These are phyloP conservation scores for Fusarium albosuccineum DNA, from an alignment of 2,329 filamentous ascomycete species.

Conservation along the genomic window DNA sequence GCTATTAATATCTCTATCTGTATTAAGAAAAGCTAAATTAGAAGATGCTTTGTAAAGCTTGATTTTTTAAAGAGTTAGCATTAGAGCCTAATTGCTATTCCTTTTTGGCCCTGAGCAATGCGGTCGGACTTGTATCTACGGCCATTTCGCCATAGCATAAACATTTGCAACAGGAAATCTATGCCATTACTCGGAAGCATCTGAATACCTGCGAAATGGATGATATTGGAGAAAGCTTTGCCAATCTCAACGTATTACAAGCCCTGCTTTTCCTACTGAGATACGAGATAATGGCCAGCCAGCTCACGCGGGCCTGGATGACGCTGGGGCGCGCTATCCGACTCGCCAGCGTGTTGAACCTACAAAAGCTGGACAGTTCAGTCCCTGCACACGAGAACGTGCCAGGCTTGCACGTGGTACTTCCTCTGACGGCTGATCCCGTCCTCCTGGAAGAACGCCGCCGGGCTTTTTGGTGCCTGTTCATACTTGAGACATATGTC, in stretches of 20 bases:
- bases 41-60: slow-evolving; percentile 67
- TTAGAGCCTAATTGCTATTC: background rate
- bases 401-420: background rate
- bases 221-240: background rate
- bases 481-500: background rate
- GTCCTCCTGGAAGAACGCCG: background rate
- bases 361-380: background rate
- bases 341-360: background rate
- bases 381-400: background rate
- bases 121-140: background rate
- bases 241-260: background rate
- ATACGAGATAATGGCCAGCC: background rate
- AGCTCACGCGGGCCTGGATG: background rate
- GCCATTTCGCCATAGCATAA: background rate
- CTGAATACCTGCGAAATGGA: background rate
- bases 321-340: background rate
- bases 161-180: background rate
- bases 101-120: background rate
- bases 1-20: too few species aligned
- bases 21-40: too few species aligned
- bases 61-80: background rate
- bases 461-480: background rate
- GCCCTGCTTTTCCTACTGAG: background rate
- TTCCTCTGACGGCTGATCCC: background rate
- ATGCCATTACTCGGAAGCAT: background rate